phyloP scores from a whole-genome alignment of 2,329 filamentous ascomycete genomes.

The Thielaviopsis euricoi region DNA sequence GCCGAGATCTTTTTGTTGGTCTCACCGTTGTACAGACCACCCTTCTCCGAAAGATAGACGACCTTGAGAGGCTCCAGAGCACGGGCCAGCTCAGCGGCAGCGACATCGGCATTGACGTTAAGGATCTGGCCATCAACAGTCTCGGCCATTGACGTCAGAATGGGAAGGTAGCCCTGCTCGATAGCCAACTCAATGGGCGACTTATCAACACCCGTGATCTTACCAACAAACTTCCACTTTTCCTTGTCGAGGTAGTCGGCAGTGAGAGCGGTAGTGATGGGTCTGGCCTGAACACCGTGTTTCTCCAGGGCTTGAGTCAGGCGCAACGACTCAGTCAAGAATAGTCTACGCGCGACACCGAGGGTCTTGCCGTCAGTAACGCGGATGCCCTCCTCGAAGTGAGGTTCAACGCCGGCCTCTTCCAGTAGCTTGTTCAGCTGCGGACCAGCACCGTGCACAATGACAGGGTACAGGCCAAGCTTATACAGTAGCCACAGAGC shows the following conservation, averaged over 20 bases:
- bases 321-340: conserved; percentile 89
- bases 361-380: conserved; percentile 93
- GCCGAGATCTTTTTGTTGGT: conserved; percentile 90
- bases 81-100: conserved; percentile 80
- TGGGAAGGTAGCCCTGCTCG: conserved; percentile 75
- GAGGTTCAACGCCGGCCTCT: conserved; percentile 79
- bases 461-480: conserved; percentile 85
- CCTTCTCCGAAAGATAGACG: conserved; percentile 96
- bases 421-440: conserved; percentile 87
- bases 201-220: conserved; percentile 86
- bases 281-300: conserved; percentile 74
- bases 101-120: conserved; percentile 96
- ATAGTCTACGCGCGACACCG: conserved; percentile 76
- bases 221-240: conserved; percentile 89
- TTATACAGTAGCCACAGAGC: conserved; percentile 85
- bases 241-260: conserved; percentile 94
- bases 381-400: conserved; percentile 91
- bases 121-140: conserved; percentile 79
- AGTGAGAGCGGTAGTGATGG: conserved; percentile 80
- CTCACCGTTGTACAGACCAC: conserved; percentile 83
- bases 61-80: conserved; percentile 89
- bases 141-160: conserved; percentile 93
- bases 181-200: conserved; percentile 82
- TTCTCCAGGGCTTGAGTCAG: conserved; percentile 78
- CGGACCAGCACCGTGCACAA: conserved; percentile 87